Conservation (phyloP, 2,329 filamentous ascomycete species). For the Fusarium succisae region DNA sequence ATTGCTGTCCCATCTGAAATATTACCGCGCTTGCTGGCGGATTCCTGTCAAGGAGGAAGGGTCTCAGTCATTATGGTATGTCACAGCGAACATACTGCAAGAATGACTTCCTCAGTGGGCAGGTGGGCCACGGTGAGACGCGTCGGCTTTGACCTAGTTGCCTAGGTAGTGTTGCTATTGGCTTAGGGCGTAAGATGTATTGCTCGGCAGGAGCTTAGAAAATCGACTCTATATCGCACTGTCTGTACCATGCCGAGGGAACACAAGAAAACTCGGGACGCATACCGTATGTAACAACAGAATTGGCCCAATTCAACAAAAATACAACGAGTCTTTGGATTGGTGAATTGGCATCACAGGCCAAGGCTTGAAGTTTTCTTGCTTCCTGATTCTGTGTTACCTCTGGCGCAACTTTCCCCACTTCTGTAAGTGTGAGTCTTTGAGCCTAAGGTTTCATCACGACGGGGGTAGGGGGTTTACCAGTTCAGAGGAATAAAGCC, state of each 20-base stretch:
- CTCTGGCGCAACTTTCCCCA: slow-evolving; percentile 21
- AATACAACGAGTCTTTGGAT: background rate
- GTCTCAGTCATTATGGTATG: too few relatives aligned
- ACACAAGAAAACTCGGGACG: background rate
- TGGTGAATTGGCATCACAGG: background rate
- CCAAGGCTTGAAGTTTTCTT: background rate
- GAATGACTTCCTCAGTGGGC: background rate
- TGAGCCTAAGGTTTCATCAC: slow-evolving; percentile 18
- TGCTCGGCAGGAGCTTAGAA: slow-evolving; percentile 3
- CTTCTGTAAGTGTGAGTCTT: slow-evolving; percentile 22
- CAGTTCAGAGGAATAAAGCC: background rate
- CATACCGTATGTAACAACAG: background rate
- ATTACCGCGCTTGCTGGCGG: background rate
- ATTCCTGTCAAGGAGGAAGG: background rate
- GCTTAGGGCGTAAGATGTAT: background rate
- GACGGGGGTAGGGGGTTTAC: background rate
- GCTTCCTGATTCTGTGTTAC: background rate
- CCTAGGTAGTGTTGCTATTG: slow-evolving; percentile 17
- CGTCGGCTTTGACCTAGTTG: background rate
- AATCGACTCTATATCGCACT: slow-evolving; percentile 17
- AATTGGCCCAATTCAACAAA: background rate
- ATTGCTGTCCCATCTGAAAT: background rate
- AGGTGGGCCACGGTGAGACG: slow-evolving; percentile 15
- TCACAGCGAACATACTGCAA: background rate
- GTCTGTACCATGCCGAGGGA: slow-evolving; percentile 18